Percentiles rank a stretch among this genome's conserved stretches.
phyloP scores from a whole-genome alignment of 768 basidiomycete species.

The Russula sp. region DNA sequence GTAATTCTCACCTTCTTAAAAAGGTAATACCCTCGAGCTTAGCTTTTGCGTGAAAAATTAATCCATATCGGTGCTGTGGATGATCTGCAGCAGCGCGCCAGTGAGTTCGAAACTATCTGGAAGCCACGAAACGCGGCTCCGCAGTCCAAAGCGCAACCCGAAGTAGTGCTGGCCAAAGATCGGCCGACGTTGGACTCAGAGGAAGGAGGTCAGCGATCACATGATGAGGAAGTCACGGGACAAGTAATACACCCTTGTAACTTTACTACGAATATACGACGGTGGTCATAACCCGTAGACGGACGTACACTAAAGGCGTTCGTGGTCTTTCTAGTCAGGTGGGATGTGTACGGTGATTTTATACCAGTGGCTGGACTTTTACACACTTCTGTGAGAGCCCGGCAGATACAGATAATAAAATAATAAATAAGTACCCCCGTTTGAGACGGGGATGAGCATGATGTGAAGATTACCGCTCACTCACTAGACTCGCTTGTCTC shows the following conservation, averaged over 20 bases:
- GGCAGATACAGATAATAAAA: not conserved
- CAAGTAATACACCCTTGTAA: no score
- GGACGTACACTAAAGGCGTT: slow-evolving; percentile 74
- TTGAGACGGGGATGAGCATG: not conserved
- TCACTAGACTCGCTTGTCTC: no score
- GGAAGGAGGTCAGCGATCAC: no score
- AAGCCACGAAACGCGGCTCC: slow-evolving; percentile 74
- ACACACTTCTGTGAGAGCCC: slow-evolving; percentile 36
- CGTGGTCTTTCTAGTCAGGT: slow-evolving; percentile 70
- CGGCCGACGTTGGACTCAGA: slow-evolving; percentile 57
- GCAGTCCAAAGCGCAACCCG: slow-evolving; percentile 35
- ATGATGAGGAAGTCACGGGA: no score
- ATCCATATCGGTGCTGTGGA: slow-evolving; percentile 69
- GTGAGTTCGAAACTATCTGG: slow-evolving; percentile 93
- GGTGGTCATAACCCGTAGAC: not conserved
- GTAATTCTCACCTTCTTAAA: not conserved
- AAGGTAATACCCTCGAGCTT: slow-evolving; percentile 53
- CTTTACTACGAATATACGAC: not conserved
- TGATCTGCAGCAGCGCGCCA: slow-evolving; percentile 84
- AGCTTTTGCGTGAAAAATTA: slow-evolving; percentile 99
- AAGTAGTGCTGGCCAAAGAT: slow-evolving; percentile 91
- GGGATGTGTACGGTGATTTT: slow-evolving; percentile 82
- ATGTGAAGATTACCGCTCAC: no score
- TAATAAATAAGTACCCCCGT: slow-evolving; percentile 19
- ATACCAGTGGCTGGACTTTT: slow-evolving; percentile 99